phyloP scores from a whole-genome alignment of 1,284 basidiomycete genomes.

The Pseudozyma pruni region DNA sequence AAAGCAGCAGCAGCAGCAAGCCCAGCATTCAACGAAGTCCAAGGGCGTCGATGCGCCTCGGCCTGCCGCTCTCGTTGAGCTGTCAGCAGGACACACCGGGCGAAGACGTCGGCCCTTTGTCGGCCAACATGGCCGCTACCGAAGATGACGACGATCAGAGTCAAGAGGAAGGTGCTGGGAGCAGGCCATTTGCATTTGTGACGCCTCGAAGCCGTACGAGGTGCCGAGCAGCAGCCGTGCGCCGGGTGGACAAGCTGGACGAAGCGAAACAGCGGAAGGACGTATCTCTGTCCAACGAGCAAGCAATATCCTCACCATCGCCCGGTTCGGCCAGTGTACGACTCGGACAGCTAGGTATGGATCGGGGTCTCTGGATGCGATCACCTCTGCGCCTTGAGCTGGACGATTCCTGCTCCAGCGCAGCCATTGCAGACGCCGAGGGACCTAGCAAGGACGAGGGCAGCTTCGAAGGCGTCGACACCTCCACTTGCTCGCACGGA shows the following conservation, averaged over 20 bases:
- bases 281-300: neutral
- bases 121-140: neutral
- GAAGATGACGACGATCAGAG: neutral
- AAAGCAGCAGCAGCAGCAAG: constrained; percentile 15
- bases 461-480: constrained; percentile 8
- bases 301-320: constrained; percentile 2
- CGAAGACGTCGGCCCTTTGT: neutral
- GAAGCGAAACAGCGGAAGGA: neutral
- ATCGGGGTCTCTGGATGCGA: constrained; percentile 30
- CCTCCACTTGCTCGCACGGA: neutral
- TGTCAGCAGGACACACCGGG: neutral
- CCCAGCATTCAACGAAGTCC: constrained; percentile 1
- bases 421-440: neutral
- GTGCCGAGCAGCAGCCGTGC: constrained; percentile 15
- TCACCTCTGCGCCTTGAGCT: constrained; percentile 25
- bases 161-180: neutral
- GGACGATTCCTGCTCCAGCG: neutral
- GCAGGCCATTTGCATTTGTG: constrained; percentile 10
- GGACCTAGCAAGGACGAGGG: neutral
- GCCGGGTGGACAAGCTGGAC: neutral
- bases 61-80: constrained; percentile 12
- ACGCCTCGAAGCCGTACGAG: constrained; percentile 19
- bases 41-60: constrained; percentile 6
- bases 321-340: constrained; percentile 7
- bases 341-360: constrained; percentile 25